Evolutionary conservation across 108 stramenopile species (phyloP), one percentile per base, ranked within the genome.

Genomic region (Nitzschia palea): DNA sequence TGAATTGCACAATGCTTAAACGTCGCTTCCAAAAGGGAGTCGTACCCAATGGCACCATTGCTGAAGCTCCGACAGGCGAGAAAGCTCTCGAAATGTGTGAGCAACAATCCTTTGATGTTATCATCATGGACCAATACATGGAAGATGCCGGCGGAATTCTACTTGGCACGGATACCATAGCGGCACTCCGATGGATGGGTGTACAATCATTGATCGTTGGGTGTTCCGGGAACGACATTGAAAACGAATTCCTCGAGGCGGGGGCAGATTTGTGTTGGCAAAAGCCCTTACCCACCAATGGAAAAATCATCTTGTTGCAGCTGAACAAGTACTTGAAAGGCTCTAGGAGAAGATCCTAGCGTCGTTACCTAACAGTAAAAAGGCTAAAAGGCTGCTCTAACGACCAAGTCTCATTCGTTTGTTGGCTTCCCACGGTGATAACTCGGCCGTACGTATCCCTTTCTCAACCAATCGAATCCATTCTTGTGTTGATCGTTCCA

Each of bases 251-350:
- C 33, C n/a, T 36, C 4, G 70, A 65, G 22, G 62, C 80, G 23
- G 86, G 87, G n/a, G 72, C 84, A 15, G 87, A 88, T 43, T 79
- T 54, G 50, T 84, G 15, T 29, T 87, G 83, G 80, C 75, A 78
- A 28, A 87, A 84, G 51, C 86, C 86, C 4, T 47, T 84, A 48
- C 77, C 83, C 33, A 44, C 60, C 42, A 84, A 78, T 50, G 55
- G 40, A 1, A 55, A 33, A 30, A 84, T 79, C 22, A 78, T 84
- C 47, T n/a, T n/a, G n/a, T n/a, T n/a, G n/a, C n/a, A n/a, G n/a
- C n/a, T n/a, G n/a, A n/a, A n/a, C n/a, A n/a, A n/a, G n/a, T n/a
- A n/a, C n/a, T n/a, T n/a, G n/a, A n/a, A n/a, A n/a, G n/a, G n/a
- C n/a, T n/a, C n/a, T n/a, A n/a, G n/a, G n/a, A n/a, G n/a, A n/a